A percentile compares a stretch with the other conserved stretches of the same genome.
Conservation (phyloP, 352 stramenopile species). For the Saprolegnia diclina region DNA sequence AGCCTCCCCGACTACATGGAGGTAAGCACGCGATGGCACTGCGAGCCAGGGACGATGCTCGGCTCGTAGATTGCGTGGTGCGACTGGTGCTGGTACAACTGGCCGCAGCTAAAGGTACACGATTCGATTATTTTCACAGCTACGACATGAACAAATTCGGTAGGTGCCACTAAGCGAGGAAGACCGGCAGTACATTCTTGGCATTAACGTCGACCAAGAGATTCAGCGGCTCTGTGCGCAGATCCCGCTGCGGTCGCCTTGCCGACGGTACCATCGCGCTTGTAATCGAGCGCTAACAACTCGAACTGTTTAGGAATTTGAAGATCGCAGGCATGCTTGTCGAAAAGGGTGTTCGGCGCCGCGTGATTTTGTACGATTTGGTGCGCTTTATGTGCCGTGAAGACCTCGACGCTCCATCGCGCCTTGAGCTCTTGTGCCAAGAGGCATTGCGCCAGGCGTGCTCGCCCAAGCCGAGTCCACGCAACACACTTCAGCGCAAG, state of each 20-base stretch:
- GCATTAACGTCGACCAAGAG: slow-evolving; percentile 51
- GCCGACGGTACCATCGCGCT: slow-evolving; percentile 31
- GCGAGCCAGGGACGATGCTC: too few species aligned
- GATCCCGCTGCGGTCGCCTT: slow-evolving; percentile 65
- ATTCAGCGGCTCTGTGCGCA: slow-evolving; percentile 51
- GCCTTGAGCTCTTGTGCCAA: slow-evolving; percentile 54
- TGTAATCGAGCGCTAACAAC: neutral
- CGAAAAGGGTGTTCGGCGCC: slow-evolving; percentile 62
- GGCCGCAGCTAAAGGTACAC: slow-evolving; percentile 77
- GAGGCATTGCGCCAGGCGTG: slow-evolving; percentile 60
- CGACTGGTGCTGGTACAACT: slow-evolving; percentile 99
- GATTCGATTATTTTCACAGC: neutral
- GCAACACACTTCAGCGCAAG: neutral
- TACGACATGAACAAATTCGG: slow-evolving; percentile 18
- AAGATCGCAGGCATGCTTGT: slow-evolving; percentile 73
- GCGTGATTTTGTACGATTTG: slow-evolving; percentile 64
- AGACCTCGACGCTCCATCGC: slow-evolving; percentile 65
- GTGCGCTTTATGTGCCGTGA: slow-evolving; percentile 81
- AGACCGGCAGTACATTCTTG: slow-evolving; percentile 59
- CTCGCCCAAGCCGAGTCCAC: slow-evolving; percentile 31
- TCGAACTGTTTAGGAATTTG: slow-evolving; percentile 45
- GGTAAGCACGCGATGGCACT: neutral
- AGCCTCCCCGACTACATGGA: slow-evolving; percentile 93
- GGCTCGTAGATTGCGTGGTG: slow-evolving; percentile 89
- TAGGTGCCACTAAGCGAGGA: slow-evolving; percentile 62